Evolutionary conservation across 805 yeast genomes (phyloP), one percentile per base, ranked within the genome.

Genomic region (Yarrowia hollandica): DNA sequence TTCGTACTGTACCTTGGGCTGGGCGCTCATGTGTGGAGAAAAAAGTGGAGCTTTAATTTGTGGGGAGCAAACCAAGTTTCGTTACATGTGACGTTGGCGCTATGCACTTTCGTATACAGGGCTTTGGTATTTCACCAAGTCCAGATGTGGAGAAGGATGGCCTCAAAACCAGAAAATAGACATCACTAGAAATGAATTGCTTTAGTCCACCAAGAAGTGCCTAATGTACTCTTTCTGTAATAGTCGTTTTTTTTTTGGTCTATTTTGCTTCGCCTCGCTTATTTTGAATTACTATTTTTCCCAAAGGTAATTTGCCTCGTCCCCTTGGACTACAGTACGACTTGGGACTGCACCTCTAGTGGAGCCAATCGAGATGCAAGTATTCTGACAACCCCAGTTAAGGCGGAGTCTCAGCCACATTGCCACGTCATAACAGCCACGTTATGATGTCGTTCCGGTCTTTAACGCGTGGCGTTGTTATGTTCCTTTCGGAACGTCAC

Each of bases 261-360:
- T n/a, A n/a, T n/a, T n/a, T n/a, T 26, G 48, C 48, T 41, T 26
- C 33, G 48, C 48, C 48, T 41, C 48, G 48, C 48, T 41, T 41
- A 41, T 41, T 41, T 41, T 41, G 48, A 30, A 41, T 25, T 41
- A 30, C 30, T 15, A 37, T 38, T 23, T 39, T 39, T 15, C 33
- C 48, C 48, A 41, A 41, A 41, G 48, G 33, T 33, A 41, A 41
- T 8, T 26, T 26, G 33, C 48, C 48, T 18, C 22, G 46, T 11
- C 21, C 22, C 31, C 48, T 25, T 25, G 19, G 19, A 10, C 9
- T 21, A n/a, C n/a, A n/a, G n/a, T 21, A 22, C 41, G 8, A 12
- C 23, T 34, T 34, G 22, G 16, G n/a, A 25, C 28, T 38, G 3
- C 28, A 10, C 15, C 33, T 19, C 22, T n/a, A 25, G 46, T 41